Evolutionary conservation across 148 eudicot species (phyloP).

Genomic region (Heliosperma pusillum): DNA sequence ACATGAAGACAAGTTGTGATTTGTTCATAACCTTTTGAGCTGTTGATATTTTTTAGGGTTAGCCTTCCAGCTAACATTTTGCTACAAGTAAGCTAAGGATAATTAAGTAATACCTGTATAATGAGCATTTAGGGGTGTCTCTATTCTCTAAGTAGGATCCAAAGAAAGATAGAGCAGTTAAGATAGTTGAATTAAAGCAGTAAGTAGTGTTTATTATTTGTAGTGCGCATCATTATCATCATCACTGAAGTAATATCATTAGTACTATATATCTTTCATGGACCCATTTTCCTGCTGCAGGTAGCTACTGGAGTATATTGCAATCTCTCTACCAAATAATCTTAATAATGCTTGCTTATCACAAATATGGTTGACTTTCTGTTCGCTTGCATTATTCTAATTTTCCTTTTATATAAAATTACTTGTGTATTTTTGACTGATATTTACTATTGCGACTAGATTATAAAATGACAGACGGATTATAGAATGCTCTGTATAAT

Average conservation of each 20-base stretch:
- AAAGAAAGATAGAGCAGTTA: conserved; percentile 25
- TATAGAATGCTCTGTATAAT: background rate
- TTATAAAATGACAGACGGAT: too few relatives aligned
- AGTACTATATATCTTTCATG: background rate
- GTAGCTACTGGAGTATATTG: conserved; percentile 16
- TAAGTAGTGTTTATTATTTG: background rate
- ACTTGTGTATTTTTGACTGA: too few relatives aligned
- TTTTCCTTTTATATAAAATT: too few relatives aligned
- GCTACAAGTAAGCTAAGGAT: background rate
- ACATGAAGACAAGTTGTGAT: too few relatives aligned
- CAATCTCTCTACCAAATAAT: background rate
- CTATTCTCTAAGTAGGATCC: conserved; percentile 11
- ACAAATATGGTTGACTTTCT: conserved; percentile 18
- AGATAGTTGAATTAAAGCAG: background rate
- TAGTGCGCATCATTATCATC: conserved; percentile 5
- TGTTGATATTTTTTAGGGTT: too few relatives aligned
- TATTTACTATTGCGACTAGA: too few relatives aligned
- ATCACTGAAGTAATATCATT: background rate
- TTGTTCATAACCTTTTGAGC: too few relatives aligned
- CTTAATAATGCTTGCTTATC: conserved; percentile 3
- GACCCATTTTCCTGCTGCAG: conserved; percentile 20
- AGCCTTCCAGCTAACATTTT: background rate
- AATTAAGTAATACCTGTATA: background rate
- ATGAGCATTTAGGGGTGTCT: background rate
- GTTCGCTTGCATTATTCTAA: conserved; percentile 16